Conservation (phyloP, 2,329 filamentous ascomycete species). For the Colletotrichum musicola region DNA sequence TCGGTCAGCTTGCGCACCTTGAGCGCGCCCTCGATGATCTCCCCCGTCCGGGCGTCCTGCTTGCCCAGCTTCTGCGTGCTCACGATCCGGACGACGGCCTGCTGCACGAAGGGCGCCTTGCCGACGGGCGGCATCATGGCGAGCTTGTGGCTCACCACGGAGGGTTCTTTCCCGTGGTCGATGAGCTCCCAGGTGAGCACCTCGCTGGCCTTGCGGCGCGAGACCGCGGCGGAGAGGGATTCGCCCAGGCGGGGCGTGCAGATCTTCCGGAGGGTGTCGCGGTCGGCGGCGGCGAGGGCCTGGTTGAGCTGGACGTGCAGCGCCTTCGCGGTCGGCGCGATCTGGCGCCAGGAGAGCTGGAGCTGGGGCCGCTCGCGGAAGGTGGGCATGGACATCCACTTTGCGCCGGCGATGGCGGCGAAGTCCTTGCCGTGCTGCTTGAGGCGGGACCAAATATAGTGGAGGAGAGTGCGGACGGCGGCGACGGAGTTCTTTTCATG, state of each 20-base stretch:
- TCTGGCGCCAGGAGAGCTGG: conserved; percentile 55
- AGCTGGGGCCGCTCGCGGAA: conserved; percentile 57
- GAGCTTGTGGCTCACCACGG: conserved; percentile 68
- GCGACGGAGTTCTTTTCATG: conserved; percentile 43
- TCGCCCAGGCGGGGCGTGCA: conserved; percentile 66
- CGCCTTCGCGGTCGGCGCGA: conserved; percentile 66
- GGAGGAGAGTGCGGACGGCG: conserved; percentile 45
- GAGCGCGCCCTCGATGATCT: conserved; percentile 54
- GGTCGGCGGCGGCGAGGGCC: conserved; percentile 71
- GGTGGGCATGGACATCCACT: conserved; percentile 60
- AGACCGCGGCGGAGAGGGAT: conserved; percentile 66
- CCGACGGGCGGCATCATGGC: conserved; percentile 57
- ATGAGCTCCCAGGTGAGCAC: conserved; percentile 67
- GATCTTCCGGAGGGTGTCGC: conserved; percentile 60
- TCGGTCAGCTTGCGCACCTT: conserved; percentile 70
- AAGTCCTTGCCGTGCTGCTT: conserved; percentile 53
- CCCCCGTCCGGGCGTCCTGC: conserved; percentile 51
- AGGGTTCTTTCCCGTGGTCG: conserved; percentile 62
- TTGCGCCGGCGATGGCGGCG: conserved; percentile 52
- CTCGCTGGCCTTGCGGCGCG: conserved; percentile 60
- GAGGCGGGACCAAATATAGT: conserved; percentile 54
- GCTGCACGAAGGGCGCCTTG: conserved; percentile 58
- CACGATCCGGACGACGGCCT: conserved; percentile 71
- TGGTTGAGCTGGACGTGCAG: conserved; percentile 73
- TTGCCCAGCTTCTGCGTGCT: conserved; percentile 67